Base-by-base conservation (phyloP, 805 yeast species). In the Debaryomyces castellii region DNA sequence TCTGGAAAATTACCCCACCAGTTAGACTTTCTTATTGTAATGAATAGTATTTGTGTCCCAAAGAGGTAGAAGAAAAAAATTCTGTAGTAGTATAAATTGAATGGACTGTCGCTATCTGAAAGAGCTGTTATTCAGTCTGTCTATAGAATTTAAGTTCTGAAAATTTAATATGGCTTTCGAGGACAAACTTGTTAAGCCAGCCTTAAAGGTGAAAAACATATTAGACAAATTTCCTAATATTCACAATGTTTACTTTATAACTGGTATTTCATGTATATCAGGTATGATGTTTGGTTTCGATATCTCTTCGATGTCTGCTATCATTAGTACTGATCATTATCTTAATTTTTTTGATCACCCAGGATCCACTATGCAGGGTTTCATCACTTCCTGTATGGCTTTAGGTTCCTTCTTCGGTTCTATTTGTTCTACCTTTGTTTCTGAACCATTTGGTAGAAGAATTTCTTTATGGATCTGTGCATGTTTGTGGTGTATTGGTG, bases 241-340 rank as follows among this genome's bases (percentile, higher is more conserved):
- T 24, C 71, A 80, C 64, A 84, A 84, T 59, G 78, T 82, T 20
- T 81, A 73, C n/a, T 53, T 76, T 24, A 77, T 82, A 40, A 76
- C 85, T 8, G 52, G 61, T 18, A 73, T 82, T 18, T 73, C 89
- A 38, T 74, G 87, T 46, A 60, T 85, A 16, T 84, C 87, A 37
- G 91, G 90, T 36, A 66, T 81, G 63, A 72, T 86, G 57, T 79
- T 84, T 64, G 94, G 95, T 41, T 78, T 85, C 57, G 96, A 87
- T 60, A 81, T 85, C 42, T 80, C 91, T 2, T 85, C 95, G 0
- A 78, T 88, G 70, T 78, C 90, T 1, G 82, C 87, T 1, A 84
- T 87, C 39, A 24, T 2, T 66, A 69, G 11, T 87, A 86, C 62
- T 33, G 44, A 59, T 11, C n/a, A 57, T 42, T 18, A 60, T 63